Evolutionary conservation across 345 rosid species (phyloP).

Genomic region (Clarkia xantiana): DNA sequence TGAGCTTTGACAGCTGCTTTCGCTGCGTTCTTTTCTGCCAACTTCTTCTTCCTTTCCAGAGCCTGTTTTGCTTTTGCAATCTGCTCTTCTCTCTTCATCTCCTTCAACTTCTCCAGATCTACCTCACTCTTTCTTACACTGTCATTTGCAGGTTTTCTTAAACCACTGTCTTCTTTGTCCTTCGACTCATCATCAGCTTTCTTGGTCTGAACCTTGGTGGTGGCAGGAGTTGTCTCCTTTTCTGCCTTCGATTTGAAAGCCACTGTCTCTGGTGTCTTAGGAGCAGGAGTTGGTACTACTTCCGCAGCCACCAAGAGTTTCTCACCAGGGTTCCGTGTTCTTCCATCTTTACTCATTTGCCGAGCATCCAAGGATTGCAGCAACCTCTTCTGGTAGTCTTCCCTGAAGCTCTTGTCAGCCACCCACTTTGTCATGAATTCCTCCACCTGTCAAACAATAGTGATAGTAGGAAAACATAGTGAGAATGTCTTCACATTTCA

Average conservation of each 20-base stretch:
- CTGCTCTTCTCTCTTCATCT: constrained; percentile 82
- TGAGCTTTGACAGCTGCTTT: constrained; percentile 84
- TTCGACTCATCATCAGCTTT: constrained; percentile 21
- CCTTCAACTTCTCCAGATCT: constrained; percentile 62
- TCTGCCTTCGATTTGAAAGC: constrained; percentile 40
- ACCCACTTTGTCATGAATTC: constrained; percentile 72
- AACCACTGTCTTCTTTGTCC: constrained; percentile 18
- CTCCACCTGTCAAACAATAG: constrained; percentile 36
- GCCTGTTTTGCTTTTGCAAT: constrained; percentile 78
- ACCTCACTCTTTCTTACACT: constrained; percentile 16
- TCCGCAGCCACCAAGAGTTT: constrained; percentile 38
- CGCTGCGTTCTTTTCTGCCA: constrained; percentile 80
- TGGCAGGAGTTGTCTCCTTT: constrained; percentile 24
- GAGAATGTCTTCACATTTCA: neutral
- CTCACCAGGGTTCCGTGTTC: constrained; percentile 45
- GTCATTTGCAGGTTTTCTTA: constrained; percentile 1
- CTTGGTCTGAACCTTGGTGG: constrained; percentile 28
- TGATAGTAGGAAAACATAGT: neutral
- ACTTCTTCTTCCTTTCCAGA: constrained; percentile 87
- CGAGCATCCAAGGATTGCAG: constrained; percentile 46
- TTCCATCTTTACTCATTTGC: constrained; percentile 57
- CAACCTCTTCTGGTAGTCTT: constrained; percentile 68
- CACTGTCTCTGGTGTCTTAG: constrained; percentile 20
- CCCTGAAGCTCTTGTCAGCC: constrained; percentile 53
- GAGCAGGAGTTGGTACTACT: constrained; percentile 12